Evolutionary conservation across 2,329 filamentous ascomycete species (phyloP), one percentile per base, ranked within the genome.

Genomic region (Scedosporium minutisporum): DNA sequence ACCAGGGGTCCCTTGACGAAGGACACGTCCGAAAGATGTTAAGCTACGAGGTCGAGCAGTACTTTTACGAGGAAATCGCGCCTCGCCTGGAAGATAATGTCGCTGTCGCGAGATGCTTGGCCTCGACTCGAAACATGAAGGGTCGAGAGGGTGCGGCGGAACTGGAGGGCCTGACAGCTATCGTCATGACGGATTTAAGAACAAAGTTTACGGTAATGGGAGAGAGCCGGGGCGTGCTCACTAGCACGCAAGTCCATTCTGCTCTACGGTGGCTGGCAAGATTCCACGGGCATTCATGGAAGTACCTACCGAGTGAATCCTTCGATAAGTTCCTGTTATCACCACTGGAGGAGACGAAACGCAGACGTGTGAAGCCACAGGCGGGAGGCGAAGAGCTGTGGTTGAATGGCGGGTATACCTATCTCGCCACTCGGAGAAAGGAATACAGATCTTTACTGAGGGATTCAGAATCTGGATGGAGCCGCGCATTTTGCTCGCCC

Each of bases 371-470:
- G 14, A 62, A 53, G 1, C 61, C 60, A 3, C 21, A 67, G 2
- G 61, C 63, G 4, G 65, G 68, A 18, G 68, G 42, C 1, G 65
- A 46, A 10, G 74, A 71, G 4, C 65, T 84, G 1, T 89, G 87
- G 87, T 71, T 86, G 6, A 87, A 88, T 53, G 87, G 87, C 1
- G 86, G 87, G 0, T 89, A 89, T 67, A 88, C 86, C 0, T 89
- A 89, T 66, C 81, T 89, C 0, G 82, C 84, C 0, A 89, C 87
- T 0, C 78, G 87, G 4, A 75, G 75, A 6, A 78, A 71, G 18
- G 87, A 89, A 68, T 87, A 83, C 64, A 69, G 68, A 0, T 72
- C 70, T 0, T 77, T 89, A 0, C 72, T 68, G 0, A 65, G 70
- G 0, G 81, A 85, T 58, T 64, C 68, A 0, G 71, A 75, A 16